Percentiles rank a stretch among this genome's conserved stretches.
Evolutionary conservation across 1,139 yeast species (phyloP).

Genomic region (Blastobotrys aristatus): DNA sequence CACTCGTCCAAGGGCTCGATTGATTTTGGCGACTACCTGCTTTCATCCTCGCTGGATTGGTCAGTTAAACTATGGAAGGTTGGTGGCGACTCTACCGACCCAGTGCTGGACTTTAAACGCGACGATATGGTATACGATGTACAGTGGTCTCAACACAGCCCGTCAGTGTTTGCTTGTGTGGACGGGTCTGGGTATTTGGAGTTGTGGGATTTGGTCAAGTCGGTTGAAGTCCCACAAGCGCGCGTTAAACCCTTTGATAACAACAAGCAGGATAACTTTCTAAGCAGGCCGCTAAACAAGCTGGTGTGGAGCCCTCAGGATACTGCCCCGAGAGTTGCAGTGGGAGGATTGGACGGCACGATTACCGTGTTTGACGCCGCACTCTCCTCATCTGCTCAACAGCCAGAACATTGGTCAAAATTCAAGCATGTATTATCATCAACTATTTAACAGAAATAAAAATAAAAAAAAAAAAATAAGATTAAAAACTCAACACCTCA

Average conservation of each 20-base stretch:
- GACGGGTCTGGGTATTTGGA: constrained; percentile 47
- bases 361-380: constrained; percentile 30
- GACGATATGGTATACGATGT: constrained; percentile 43
- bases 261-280: constrained; percentile 9
- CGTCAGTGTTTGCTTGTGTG: constrained; percentile 46
- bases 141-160: constrained; percentile 40
- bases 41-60: constrained; percentile 42
- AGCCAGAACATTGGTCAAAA: constrained; percentile 8
- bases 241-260: constrained; percentile 24
- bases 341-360: constrained; percentile 36
- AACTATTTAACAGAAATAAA: neutral
- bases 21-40: constrained; percentile 33
- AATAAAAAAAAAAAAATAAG: neutral
- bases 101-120: constrained; percentile 33
- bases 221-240: constrained; percentile 40
- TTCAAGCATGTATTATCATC: constrained; percentile 1
- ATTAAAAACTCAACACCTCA: neutral
- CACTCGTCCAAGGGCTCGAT: constrained; percentile 31
- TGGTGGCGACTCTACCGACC: constrained; percentile 20
- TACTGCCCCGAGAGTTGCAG: constrained; percentile 29
- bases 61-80: constrained; percentile 39
- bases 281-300: constrained; percentile 27
- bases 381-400: neutral
- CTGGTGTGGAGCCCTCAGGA: constrained; percentile 28
- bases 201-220: constrained; percentile 49